Conservation (phyloP, 768 basidiomycete species). For the Leucocoprinus sp. region DNA sequence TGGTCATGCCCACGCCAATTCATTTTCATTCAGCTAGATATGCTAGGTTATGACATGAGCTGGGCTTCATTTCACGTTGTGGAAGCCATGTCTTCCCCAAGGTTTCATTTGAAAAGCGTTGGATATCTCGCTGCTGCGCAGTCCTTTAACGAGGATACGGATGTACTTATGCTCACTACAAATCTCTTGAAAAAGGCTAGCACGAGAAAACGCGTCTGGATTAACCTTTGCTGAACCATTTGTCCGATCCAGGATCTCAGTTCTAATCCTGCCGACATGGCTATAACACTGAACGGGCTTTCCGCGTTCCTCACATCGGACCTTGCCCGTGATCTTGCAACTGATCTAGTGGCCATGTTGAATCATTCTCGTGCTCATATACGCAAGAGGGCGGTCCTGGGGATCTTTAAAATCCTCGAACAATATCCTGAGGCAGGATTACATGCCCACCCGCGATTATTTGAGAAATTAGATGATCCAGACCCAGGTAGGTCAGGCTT, state of each 20-base stretch:
- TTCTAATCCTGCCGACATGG: conserved; percentile 66
- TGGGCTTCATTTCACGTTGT: conserved; percentile 97
- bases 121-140: conserved; percentile 92
- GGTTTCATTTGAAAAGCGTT: conserved; percentile 87
- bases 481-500: conserved; percentile 47
- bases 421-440: conserved; percentile 76
- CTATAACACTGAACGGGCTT: conserved; percentile 74
- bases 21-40: conserved; percentile 64
- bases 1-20: conserved; percentile 7
- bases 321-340: conserved; percentile 83
- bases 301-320: conserved; percentile 80
- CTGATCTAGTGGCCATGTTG: conserved; percentile 78
- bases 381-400: conserved; percentile 84
- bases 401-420: conserved; percentile 69
- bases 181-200: conserved; percentile 90
- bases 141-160: conserved; percentile 90
- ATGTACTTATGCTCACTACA: conserved; percentile 95
- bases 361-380: conserved; percentile 86
- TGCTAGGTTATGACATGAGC: conserved; percentile 91
- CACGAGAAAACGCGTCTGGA: conserved; percentile 4
- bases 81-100: conserved; percentile 94
- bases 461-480: conserved; percentile 74
- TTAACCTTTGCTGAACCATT: conserved; percentile 13
- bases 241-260: conserved; percentile 58
- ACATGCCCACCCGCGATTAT: conserved; percentile 58